These are phyloP conservation scores for Cetraspora pellucida DNA, from an alignment of 192 early-diverging fungal species.

Conservation along the genomic window DNA sequence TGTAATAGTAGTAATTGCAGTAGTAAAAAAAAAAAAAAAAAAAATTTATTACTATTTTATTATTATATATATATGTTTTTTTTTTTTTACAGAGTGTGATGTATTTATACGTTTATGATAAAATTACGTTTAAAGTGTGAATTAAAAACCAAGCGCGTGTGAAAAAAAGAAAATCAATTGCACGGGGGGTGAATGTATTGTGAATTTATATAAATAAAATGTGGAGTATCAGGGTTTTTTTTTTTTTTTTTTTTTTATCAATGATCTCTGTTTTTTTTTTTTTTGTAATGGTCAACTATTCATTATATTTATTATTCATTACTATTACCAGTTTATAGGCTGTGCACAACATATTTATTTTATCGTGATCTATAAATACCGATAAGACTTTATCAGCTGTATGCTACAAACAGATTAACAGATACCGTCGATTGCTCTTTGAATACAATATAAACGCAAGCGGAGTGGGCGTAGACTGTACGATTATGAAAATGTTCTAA, in stretches of 20 bases:
- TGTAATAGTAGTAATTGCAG: too few relatives aligned
- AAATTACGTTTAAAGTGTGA: too few relatives aligned
- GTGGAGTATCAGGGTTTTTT: background rate
- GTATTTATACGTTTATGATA: too few relatives aligned
- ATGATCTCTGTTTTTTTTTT: slow-evolving; percentile 5
- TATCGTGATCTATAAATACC: background rate
- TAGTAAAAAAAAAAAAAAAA: too few relatives aligned
- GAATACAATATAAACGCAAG: background rate
- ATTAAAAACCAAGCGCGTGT: slow-evolving; percentile 1
- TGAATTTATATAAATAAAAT: background rate
- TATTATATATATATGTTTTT: too few relatives aligned
- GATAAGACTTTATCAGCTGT: slow-evolving; percentile 15
- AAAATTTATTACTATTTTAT: too few relatives aligned
- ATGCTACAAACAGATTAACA: slow-evolving; percentile 22
- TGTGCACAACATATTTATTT: slow-evolving; percentile 1
- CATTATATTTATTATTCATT: background rate
- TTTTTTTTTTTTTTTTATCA: slow-evolving; percentile 17
- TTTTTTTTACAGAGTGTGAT: too few relatives aligned
- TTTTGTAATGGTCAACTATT: background rate
- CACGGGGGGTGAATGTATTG: background rate
- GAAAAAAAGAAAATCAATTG: slow-evolving; percentile 19
- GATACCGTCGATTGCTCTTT: background rate
- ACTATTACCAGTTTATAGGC: background rate
- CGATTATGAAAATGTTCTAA: background rate
- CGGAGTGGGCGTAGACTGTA: background rate